Conservation (phyloP, 768 basidiomycete genomes). For the Lyophyllum shimeji region DNA sequence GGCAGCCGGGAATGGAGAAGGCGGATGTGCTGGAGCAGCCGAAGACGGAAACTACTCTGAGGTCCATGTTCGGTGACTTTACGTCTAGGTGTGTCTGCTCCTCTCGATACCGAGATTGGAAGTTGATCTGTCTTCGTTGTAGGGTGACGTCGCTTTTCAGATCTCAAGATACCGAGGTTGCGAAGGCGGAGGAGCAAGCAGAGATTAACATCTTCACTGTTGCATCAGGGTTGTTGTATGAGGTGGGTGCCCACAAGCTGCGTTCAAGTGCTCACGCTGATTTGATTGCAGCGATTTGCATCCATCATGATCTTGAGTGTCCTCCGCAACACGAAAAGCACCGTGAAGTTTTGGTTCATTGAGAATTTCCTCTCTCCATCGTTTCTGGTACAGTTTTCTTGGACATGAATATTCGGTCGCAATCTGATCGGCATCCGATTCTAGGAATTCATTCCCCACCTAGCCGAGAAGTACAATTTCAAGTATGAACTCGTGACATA, state of each 20-base stretch:
- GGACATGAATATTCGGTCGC: neutral
- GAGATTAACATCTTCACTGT: slow-evolving; percentile 99
- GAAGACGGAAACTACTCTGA: slow-evolving; percentile 26
- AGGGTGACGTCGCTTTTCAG: slow-evolving; percentile 50
- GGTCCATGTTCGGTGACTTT: slow-evolving; percentile 46
- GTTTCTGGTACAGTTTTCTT: slow-evolving; percentile 66
- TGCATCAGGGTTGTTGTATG: slow-evolving; percentile 93
- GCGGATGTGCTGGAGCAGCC: slow-evolving; percentile 73
- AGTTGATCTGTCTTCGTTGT: slow-evolving; percentile 6
- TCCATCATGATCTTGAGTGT: slow-evolving; percentile 99
- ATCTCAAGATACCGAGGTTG: slow-evolving; percentile 22
- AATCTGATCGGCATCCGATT: neutral
- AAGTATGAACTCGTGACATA: slow-evolving; percentile 98
- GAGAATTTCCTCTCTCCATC: slow-evolving; percentile 98
- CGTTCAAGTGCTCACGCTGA: neutral
- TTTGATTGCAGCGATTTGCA: slow-evolving; percentile 73
- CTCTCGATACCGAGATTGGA: neutral
- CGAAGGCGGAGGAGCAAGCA: slow-evolving; percentile 52
- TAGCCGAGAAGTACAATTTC: slow-evolving; percentile 90
- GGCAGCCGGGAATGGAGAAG: slow-evolving; percentile 74
- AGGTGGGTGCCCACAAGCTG: slow-evolving; percentile 49
- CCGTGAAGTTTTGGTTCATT: slow-evolving; percentile 99
- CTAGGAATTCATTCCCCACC: slow-evolving; percentile 92
- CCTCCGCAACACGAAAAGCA: slow-evolving; percentile 88
- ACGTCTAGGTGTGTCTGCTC: slow-evolving; percentile 46